phyloP scores from a whole-genome alignment of 2,329 filamentous ascomycete genomes.

The Waltergamsia citrina region DNA sequence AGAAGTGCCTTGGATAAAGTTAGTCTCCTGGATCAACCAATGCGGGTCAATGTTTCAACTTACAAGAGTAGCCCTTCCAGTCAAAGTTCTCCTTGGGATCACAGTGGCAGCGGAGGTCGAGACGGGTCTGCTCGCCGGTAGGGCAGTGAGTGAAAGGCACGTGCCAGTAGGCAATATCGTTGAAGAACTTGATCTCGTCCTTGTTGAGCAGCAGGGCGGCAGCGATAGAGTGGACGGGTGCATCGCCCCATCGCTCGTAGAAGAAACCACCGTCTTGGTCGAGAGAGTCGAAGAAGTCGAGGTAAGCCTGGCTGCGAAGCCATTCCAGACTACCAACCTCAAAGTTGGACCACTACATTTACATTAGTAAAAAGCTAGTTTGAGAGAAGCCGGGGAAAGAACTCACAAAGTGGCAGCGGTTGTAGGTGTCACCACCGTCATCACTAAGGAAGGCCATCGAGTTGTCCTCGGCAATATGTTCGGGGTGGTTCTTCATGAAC shows the following conservation, averaged over 20 bases:
- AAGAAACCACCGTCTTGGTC: conserved; percentile 95
- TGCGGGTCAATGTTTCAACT: conserved; percentile 23
- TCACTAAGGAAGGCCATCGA: conserved; percentile 87
- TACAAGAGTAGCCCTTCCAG: conserved; percentile 98
- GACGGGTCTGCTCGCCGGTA: conserved; percentile 72
- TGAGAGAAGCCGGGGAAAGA: neutral
- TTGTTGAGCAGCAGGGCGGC: conserved; percentile 81
- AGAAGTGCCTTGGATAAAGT: conserved; percentile 44
- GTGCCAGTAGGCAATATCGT: conserved; percentile 97
- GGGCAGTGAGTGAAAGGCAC: conserved; percentile 97
- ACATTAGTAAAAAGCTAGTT: neutral
- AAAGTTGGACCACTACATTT: conserved; percentile 93
- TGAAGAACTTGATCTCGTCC: conserved; percentile 95
- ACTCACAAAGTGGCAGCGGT: conserved; percentile 92
- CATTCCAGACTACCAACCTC: conserved; percentile 92
- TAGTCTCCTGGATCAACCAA: neutral
- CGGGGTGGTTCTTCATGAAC: conserved; percentile 83
- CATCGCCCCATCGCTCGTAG: conserved; percentile 97
- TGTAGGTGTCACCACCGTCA: conserved; percentile 85
- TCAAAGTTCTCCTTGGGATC: conserved; percentile 97
- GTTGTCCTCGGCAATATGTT: conserved; percentile 79
- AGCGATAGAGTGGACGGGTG: conserved; percentile 95
- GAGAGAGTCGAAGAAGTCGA: conserved; percentile 82
- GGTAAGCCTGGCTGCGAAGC: conserved; percentile 81
- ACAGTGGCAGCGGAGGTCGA: conserved; percentile 87